Evolutionary conservation across 148 eudicot species (phyloP).

Genomic region (Chenopodium suecicum): DNA sequence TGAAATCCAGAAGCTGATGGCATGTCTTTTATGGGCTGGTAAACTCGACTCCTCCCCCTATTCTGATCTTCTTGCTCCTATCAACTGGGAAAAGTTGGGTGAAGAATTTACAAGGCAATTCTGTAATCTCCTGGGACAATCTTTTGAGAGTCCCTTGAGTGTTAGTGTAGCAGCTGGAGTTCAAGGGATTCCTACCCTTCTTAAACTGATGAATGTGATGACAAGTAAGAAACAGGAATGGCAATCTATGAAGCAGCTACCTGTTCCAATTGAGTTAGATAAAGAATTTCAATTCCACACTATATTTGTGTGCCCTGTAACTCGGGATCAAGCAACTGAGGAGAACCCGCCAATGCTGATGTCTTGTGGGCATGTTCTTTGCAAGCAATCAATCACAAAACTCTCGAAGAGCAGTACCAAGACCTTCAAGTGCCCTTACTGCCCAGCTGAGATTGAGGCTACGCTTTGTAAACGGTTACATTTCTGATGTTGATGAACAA

Average conservation of each 20-base stretch:
- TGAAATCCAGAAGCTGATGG: conserved; percentile 71
- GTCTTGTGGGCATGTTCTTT: conserved; percentile 81
- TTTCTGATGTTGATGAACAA: conserved; percentile 41
- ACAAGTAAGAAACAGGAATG: conserved; percentile 75
- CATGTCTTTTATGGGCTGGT: conserved; percentile 69
- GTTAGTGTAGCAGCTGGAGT: conserved; percentile 74
- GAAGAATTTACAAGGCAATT: conserved; percentile 62
- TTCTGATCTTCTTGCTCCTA: conserved; percentile 51
- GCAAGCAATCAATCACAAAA: conserved; percentile 82
- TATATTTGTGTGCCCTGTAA: conserved; percentile 84
- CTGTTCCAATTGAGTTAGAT: conserved; percentile 73
- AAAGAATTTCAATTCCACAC: conserved; percentile 80
- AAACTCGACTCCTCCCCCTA: conserved; percentile 77
- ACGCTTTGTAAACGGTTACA: conserved; percentile 60
- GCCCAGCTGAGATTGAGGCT: conserved; percentile 71
- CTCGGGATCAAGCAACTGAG: conserved; percentile 80
- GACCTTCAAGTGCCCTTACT: conserved; percentile 90
- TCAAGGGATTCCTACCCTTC: conserved; percentile 80
- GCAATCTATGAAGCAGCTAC: conserved; percentile 82
- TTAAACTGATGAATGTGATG: conserved; percentile 89
- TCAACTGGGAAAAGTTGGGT: conserved; percentile 56
- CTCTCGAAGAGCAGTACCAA: conserved; percentile 72
- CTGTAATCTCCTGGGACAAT: conserved; percentile 69
- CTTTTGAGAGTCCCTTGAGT: conserved; percentile 67
- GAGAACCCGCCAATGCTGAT: conserved; percentile 94